Evolutionary conservation across 768 basidiomycete genomes (phyloP).

Genomic region (Pleurotus eryngii): DNA sequence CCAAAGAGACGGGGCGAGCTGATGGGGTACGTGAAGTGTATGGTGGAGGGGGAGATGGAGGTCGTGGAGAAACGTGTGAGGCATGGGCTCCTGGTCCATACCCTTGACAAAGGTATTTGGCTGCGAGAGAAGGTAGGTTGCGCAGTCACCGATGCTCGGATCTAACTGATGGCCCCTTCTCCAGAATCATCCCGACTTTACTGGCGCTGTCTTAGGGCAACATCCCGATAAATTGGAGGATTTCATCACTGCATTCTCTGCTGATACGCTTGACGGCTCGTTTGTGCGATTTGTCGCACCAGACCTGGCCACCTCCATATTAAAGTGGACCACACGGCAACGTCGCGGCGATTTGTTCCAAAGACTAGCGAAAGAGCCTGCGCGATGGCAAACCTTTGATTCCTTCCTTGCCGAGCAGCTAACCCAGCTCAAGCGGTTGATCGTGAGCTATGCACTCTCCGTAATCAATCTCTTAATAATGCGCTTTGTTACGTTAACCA

Average conservation of each 20-base stretch:
- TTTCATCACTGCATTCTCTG: not conserved
- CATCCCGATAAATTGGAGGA: not conserved
- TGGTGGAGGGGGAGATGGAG: not conserved
- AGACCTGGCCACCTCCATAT: not conserved
- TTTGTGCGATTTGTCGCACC: not conserved
- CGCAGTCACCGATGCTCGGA: not conserved
- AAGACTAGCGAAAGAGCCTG: not conserved
- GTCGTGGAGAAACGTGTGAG: not conserved
- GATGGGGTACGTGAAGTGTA: not conserved
- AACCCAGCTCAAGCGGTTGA: not conserved
- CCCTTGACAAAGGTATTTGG: not conserved
- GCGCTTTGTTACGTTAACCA: too few relatives aligned
- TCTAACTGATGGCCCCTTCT: not conserved
- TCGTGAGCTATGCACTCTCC: not conserved
- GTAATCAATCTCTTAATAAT: not conserved
- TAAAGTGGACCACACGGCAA: not conserved
- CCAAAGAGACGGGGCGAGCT: not conserved
- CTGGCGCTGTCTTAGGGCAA: not conserved
- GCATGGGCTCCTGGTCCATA: not conserved
- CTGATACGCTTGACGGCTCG: not conserved
- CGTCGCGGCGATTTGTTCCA: not conserved
- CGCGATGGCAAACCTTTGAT: not conserved
- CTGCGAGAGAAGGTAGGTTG: not conserved
- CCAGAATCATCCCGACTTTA: conserved; percentile 1
- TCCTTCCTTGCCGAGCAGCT: not conserved